Percentiles rank a stretch among this genome's conserved stretches.
Conservation (phyloP, 169 alveolate genomes). For the Plasmodium adleri region DNA sequence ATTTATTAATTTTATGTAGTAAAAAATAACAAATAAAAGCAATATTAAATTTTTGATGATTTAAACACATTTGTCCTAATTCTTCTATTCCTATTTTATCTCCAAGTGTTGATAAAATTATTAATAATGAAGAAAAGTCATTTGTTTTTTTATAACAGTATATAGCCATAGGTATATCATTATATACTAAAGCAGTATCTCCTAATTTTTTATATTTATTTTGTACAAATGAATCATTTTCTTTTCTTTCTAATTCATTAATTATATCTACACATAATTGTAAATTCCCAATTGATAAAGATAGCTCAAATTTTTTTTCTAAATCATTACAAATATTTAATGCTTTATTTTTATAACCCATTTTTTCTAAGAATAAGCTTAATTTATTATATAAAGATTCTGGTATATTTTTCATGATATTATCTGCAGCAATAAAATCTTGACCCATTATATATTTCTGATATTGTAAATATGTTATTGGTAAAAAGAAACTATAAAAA, state of each 20-base stretch:
- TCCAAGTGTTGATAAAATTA: conserved; percentile 81
- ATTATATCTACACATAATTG: conserved; percentile 87
- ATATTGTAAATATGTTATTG: conserved; percentile 83
- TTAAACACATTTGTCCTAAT: conserved; percentile 77
- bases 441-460: conserved; percentile 77
- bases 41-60: conserved; percentile 76
- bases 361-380: conserved; percentile 92
- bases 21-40: conserved; percentile 84
- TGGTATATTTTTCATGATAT: conserved; percentile 81
- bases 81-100: conserved; percentile 76
- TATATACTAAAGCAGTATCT: conserved; percentile 82
- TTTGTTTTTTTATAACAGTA: conserved; percentile 82
- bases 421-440: conserved; percentile 87
- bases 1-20: conserved; percentile 80
- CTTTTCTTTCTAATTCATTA: conserved; percentile 78
- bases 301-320: conserved; percentile 94
- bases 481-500: conserved; percentile 79
- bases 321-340: conserved; percentile 90
- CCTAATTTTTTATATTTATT: conserved; percentile 88
- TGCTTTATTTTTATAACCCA: conserved; percentile 93
- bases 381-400: conserved; percentile 88
- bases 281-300: conserved; percentile 90
- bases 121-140: conserved; percentile 81
- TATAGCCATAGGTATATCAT: conserved; percentile 84
- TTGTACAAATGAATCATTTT: conserved; percentile 77